These are phyloP conservation scores for Yamadazyma siamensis DNA, from an alignment of 1,139 yeast genomes.

Conservation along the genomic window DNA sequence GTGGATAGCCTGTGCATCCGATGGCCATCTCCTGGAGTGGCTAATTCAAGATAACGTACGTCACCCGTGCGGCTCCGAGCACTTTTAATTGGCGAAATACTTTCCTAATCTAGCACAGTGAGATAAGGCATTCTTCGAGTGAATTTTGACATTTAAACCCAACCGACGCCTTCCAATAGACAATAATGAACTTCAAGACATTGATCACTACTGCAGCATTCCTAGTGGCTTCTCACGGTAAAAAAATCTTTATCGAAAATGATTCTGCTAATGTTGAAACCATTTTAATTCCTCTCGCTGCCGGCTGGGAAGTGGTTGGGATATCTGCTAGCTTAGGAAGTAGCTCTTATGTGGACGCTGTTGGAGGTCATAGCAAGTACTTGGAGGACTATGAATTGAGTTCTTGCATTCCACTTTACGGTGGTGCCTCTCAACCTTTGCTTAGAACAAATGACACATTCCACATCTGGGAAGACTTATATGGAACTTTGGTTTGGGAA, in stretches of 20 bases:
- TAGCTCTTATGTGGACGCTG: slow-evolving; percentile 31
- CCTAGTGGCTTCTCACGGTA: slow-evolving; percentile 6
- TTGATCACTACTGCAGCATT: slow-evolving; percentile 3
- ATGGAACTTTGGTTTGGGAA: slow-evolving; percentile 40
- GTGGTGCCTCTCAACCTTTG: slow-evolving; percentile 35
- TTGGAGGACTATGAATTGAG: slow-evolving; percentile 27
- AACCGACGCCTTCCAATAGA: no score
- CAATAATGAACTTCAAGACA: no score
- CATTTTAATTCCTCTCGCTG: slow-evolving; percentile 32
- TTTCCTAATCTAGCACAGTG: no score
- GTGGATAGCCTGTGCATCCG: no score
- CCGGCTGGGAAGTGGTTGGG: slow-evolving; percentile 37
- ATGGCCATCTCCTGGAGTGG: no score
- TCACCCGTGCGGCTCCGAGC: no score
- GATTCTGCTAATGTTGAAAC: slow-evolving; percentile 33
- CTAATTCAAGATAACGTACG: no score
- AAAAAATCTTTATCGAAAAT: slow-evolving; percentile 37
- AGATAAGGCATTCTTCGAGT: no score
- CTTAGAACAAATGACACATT: slow-evolving; percentile 36
- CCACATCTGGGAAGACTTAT: slow-evolving; percentile 32
- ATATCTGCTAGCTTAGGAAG: slow-evolving; percentile 36
- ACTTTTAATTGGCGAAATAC: no score
- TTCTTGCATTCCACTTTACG: slow-evolving; percentile 35
- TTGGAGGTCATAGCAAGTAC: slow-evolving; percentile 25
- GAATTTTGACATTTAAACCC: no score